phyloP scores from a whole-genome alignment of 805 yeast species.

The Wickerhamiella qilinensis region DNA sequence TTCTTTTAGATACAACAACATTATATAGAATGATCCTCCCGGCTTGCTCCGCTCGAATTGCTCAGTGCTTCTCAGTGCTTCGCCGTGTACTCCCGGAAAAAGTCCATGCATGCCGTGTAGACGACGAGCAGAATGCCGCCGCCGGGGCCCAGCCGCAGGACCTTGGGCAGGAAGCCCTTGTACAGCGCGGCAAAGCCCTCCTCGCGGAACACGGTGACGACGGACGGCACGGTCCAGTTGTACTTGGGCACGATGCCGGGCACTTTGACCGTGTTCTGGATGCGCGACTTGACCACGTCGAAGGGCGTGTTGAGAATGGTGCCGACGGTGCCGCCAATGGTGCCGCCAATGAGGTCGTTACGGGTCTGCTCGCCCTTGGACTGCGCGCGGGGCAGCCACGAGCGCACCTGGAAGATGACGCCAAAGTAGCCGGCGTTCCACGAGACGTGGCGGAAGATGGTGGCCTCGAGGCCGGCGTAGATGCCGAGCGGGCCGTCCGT shows the following conservation, averaged over 20 bases:
- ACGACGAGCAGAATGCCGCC: slow-evolving; percentile 97
- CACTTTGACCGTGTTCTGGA: slow-evolving; percentile 53
- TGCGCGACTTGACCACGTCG: slow-evolving; percentile 89
- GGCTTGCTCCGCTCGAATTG: not conserved
- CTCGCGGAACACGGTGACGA: slow-evolving; percentile 59
- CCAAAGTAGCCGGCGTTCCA: slow-evolving; percentile 99
- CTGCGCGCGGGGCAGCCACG: slow-evolving; percentile 61
- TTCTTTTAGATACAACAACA: not conserved
- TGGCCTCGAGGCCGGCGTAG: slow-evolving; percentile 92
- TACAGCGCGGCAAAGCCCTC: slow-evolving; percentile 87
- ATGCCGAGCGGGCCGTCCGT: slow-evolving; percentile 68
- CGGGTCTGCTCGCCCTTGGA: slow-evolving; percentile 57
- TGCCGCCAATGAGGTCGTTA: slow-evolving; percentile 82
- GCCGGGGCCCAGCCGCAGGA: slow-evolving; percentile 94
- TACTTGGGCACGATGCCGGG: slow-evolving; percentile 74
- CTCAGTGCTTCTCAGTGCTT: no score
- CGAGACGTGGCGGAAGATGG: slow-evolving; percentile 87
- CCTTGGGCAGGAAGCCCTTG: slow-evolving; percentile 95
- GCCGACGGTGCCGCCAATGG: slow-evolving; percentile 94
- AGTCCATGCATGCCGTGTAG: slow-evolving; percentile 89
- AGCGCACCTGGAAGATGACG: slow-evolving; percentile 72
- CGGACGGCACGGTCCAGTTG: slow-evolving; percentile 80
- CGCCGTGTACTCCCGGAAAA: slow-evolving; percentile 31
- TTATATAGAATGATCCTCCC: not conserved
- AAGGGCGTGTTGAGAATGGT: slow-evolving; percentile 92